phyloP scores from a whole-genome alignment of 192 early-diverging fungal species.

The Glomus cerebriforme region DNA sequence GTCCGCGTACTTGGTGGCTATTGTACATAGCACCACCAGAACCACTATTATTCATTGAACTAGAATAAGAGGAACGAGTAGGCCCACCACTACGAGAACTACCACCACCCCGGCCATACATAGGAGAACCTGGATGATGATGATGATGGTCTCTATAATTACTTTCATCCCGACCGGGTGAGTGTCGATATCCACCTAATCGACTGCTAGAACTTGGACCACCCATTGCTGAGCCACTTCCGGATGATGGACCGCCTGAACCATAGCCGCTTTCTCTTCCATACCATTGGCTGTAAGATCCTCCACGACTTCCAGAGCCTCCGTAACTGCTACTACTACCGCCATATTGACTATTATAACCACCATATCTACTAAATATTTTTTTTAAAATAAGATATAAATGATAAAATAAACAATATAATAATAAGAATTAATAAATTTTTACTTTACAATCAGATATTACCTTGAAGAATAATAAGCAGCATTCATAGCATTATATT shows the following conservation, averaged over 20 bases:
- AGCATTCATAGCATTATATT: slow-evolving; percentile 38
- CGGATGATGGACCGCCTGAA: slow-evolving; percentile 30
- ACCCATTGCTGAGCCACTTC: slow-evolving; percentile 11
- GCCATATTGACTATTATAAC: slow-evolving; percentile 30
- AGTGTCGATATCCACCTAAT: slow-evolving; percentile 25
- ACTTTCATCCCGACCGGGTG: slow-evolving; percentile 24
- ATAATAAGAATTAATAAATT: slow-evolving; percentile 36
- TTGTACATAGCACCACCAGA: slow-evolving; percentile 44
- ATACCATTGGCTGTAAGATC: slow-evolving; percentile 36
- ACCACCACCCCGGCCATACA: slow-evolving; percentile 19
- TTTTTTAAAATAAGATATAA: neutral
- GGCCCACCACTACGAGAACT: slow-evolving; percentile 28
- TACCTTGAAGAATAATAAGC: slow-evolving; percentile 38
- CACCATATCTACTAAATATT: slow-evolving; percentile 28
- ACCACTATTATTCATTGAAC: slow-evolving; percentile 22
- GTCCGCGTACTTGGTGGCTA: slow-evolving; percentile 39
- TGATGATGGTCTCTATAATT: slow-evolving; percentile 23
- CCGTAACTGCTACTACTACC: slow-evolving; percentile 23
- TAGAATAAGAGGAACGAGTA: slow-evolving; percentile 27
- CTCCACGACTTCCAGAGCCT: slow-evolving; percentile 36
- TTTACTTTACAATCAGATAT: slow-evolving; percentile 20
- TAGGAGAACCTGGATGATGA: slow-evolving; percentile 12
- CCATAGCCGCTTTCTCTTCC: slow-evolving; percentile 23
- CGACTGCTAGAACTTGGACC: slow-evolving; percentile 26
- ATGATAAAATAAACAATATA: slow-evolving; percentile 1